These are phyloP conservation scores for Litchi chinensis DNA, from an alignment of 345 rosid genomes.

Conservation along the genomic window DNA sequence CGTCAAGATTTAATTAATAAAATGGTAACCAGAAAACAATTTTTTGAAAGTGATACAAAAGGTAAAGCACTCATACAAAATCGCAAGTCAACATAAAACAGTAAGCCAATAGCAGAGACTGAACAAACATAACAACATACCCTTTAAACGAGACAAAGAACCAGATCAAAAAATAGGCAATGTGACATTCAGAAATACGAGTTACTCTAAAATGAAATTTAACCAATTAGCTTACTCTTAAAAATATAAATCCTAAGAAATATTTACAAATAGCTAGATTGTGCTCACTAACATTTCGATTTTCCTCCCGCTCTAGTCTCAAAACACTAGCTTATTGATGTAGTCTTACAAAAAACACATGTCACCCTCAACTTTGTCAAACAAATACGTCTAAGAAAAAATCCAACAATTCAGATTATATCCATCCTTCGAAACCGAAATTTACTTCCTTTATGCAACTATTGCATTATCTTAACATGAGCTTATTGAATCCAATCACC, in stretches of 20 bases:
- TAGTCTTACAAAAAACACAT: background rate
- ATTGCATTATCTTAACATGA: too few relatives aligned
- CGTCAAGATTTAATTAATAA: background rate
- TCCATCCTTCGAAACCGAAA: too few relatives aligned
- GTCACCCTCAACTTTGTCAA: background rate
- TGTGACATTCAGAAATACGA: background rate
- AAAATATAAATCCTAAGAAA: background rate
- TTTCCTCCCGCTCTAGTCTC: background rate
- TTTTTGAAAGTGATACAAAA: background rate
- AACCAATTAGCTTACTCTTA: background rate
- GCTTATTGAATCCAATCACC: background rate
- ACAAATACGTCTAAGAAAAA: too few relatives aligned
- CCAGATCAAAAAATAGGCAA: background rate
- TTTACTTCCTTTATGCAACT: too few relatives aligned
- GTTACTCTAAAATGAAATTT: too few relatives aligned
- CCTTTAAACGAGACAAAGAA: background rate
- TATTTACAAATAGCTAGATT: background rate
- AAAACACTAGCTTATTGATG: background rate
- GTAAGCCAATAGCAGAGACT: background rate
- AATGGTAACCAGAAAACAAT: background rate
- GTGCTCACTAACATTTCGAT: background rate
- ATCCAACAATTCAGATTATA: too few relatives aligned
- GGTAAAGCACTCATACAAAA: background rate
- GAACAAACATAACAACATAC: background rate
- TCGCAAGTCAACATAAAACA: background rate